Percentiles rank a stretch among this genome's conserved stretches.
Conservation (phyloP, 2,329 filamentous ascomycete genomes). For the Chrysoporthe deuterocubensis region DNA sequence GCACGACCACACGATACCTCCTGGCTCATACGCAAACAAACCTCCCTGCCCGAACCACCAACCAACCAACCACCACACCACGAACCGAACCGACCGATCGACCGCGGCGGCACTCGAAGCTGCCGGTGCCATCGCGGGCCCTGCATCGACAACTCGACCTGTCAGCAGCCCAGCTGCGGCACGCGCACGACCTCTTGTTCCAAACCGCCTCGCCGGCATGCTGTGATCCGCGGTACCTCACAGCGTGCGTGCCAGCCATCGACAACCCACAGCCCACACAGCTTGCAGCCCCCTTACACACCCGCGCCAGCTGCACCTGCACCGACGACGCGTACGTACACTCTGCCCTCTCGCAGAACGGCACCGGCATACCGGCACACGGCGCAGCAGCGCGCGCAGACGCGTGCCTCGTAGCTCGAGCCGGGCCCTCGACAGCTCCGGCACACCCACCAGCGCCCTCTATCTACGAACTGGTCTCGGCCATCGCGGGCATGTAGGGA, state of each 20-base stretch:
- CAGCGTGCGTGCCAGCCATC: too few species aligned
- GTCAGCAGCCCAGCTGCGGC: not conserved
- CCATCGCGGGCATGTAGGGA: slow-evolving; percentile 7
- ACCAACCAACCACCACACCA: not conserved
- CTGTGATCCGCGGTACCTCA: not conserved
- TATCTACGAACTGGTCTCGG: not conserved
- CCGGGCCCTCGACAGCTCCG: not conserved
- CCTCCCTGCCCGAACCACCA: not conserved
- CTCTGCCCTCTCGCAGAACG: too few species aligned
- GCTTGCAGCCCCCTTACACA: too few species aligned
- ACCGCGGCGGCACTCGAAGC: not conserved
- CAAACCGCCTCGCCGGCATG: slow-evolving; percentile 1
- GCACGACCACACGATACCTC: not conserved
- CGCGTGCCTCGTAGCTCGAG: too few species aligned
- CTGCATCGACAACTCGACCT: not conserved
- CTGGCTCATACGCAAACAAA: too few species aligned
- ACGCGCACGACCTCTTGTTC: too few species aligned
- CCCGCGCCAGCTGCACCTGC: too few species aligned
- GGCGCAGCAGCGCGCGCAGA: too few species aligned
- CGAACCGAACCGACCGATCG: not conserved
- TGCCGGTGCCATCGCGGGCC: not conserved
- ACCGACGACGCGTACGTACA: too few species aligned
- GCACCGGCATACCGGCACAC: too few species aligned
- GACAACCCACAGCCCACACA: not conserved
- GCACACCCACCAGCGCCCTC: not conserved